A percentile compares a stretch with the other conserved stretches of the same genome.
These are phyloP conservation scores for Aspergillus caelatus DNA, from an alignment of 2,329 filamentous ascomycete species.

Conservation along the genomic window DNA sequence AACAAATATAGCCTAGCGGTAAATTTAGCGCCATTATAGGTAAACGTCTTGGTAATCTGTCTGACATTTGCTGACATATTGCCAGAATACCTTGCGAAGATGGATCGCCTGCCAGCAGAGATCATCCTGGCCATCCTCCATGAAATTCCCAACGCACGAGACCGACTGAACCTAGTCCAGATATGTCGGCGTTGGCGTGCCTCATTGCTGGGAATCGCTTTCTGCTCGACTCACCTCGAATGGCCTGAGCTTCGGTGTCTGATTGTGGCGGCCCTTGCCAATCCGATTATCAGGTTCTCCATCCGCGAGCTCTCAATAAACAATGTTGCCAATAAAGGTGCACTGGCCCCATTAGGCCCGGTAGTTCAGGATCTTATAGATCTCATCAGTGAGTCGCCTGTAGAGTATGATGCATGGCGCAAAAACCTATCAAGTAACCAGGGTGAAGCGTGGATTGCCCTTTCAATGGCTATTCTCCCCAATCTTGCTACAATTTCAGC, in stretches of 20 bases:
- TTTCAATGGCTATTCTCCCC: background rate
- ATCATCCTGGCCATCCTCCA: background rate
- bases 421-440: background rate
- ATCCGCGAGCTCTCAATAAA: background rate
- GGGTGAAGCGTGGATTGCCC: background rate
- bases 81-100: background rate
- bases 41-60: too few species aligned
- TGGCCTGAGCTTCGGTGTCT: background rate
- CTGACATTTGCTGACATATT: background rate
- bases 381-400: background rate
- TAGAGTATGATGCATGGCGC: background rate
- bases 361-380: background rate
- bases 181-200: background rate
- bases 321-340: background rate
- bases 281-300: background rate
- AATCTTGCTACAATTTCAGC: background rate
- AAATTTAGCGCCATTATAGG: too few species aligned
- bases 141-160: background rate
- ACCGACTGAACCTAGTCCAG: background rate
- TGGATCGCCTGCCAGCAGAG: background rate
- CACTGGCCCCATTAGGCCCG: background rate
- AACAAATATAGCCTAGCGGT: too few species aligned
- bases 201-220: background rate
- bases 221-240: background rate
- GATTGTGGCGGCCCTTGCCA: background rate